Evolutionary conservation across 345 rosid species (phyloP), one percentile per base, ranked within the genome.

Genomic region (Gossypium sturtianum): DNA sequence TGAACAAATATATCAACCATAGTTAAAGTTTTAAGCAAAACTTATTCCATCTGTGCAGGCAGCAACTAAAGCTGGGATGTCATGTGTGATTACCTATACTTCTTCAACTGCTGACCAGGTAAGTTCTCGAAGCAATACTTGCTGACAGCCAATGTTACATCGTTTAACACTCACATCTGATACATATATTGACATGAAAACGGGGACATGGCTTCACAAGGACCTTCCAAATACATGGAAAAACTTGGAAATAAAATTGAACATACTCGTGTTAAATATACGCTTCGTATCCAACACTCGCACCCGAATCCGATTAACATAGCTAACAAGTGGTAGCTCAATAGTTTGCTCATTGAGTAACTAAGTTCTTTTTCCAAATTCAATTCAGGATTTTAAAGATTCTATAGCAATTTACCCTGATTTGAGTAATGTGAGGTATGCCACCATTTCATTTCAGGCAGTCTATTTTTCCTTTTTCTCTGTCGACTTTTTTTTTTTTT

Each of bases 51-150:
- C 60, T 41, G 23, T 82, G 72, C 66, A 94, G 98, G 97, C 98
- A 53, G 98, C 98, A 65, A 88, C 86, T 6, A 74, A 74, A 59
- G 98, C 98, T 15, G 97, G 97, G 58, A 94, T 94, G 98, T 77
- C 98, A 53, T 94, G 97, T 71, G 82, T 92, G 38, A 87, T 94
- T 48, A 87, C 90, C 10, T 88, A 89, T 83, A 94, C 98, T 17
- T 80, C 92, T 80, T 94, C 98, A 73, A 92, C 98, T 12, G 91
- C 93, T 66, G 86, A 90, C 27, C 98, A 94, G 91, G 98, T 94
- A 64, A 82, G 66, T 12, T 59, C 67, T 49, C 66, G 45, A 27
- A 51, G 16, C 11, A 22, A 38, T 66, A 11, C 25, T 29, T 19
- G 16, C 34, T 13, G 43, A 9, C n/a, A 38, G 25, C 60, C 60